Conservation (phyloP, 129 eudicot species). For the Lactuca saligna region DNA sequence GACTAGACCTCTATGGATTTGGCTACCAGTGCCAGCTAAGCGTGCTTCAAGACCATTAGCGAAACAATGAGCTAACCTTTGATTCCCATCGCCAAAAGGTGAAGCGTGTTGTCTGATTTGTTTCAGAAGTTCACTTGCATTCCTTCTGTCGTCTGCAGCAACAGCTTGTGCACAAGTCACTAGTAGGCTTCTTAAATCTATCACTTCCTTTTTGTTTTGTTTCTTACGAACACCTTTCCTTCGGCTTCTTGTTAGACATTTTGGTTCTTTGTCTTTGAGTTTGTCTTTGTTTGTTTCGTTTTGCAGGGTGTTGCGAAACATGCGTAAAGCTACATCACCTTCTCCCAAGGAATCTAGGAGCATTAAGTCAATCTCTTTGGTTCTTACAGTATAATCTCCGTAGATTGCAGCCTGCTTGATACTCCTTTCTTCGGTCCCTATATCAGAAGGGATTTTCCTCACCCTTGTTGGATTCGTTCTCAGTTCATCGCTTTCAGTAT, state of each 20-base stretch:
- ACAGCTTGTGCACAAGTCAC: slow-evolving; percentile 74
- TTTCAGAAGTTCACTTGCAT: slow-evolving; percentile 52
- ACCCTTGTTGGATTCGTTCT: slow-evolving; percentile 33
- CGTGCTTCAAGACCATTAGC: slow-evolving; percentile 85
- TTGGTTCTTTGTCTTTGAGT: slow-evolving; percentile 28
- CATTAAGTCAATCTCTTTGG: slow-evolving; percentile 58
- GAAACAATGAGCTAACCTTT: slow-evolving; percentile 69
- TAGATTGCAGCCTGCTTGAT: slow-evolving; percentile 56
- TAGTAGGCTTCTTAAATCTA: slow-evolving; percentile 65
- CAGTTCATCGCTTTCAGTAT: neutral
- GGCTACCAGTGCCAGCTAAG: slow-evolving; percentile 65
- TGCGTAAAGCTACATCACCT: slow-evolving; percentile 36
- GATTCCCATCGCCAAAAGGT: slow-evolving; percentile 65
- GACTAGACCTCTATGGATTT: slow-evolving; percentile 39
- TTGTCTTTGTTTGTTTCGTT: slow-evolving; percentile 38
- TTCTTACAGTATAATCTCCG: slow-evolving; percentile 48
- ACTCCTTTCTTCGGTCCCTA: slow-evolving; percentile 48
- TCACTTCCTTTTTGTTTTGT: slow-evolving; percentile 59
- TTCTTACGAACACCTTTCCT: slow-evolving; percentile 53
- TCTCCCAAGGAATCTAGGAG: slow-evolving; percentile 48
- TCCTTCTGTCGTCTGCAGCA: slow-evolving; percentile 54
- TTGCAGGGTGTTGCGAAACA: slow-evolving; percentile 39
- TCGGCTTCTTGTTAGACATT: slow-evolving; percentile 25
- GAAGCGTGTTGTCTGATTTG: slow-evolving; percentile 64
- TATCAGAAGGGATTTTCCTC: slow-evolving; percentile 43